These are phyloP conservation scores for Phytopythium chamaehyphon DNA, from an alignment of 352 stramenopile species.

Conservation along the genomic window DNA sequence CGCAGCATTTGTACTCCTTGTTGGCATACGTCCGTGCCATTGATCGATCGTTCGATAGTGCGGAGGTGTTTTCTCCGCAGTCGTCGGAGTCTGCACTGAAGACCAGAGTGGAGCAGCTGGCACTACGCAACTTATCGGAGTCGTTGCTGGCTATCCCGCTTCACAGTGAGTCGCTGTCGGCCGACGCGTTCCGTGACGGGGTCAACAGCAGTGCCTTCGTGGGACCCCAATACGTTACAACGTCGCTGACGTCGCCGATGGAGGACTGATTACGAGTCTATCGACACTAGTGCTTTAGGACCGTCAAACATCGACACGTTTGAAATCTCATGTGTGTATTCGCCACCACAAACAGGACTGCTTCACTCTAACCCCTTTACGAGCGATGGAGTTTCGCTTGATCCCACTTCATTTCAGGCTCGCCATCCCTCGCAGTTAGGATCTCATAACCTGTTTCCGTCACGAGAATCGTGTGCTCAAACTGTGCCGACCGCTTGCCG, in stretches of 20 bases:
- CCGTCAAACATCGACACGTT: too few relatives aligned
- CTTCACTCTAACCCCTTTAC: background rate
- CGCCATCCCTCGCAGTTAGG: conserved; percentile 84
- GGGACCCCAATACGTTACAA: conserved; percentile 1
- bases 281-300: too few relatives aligned
- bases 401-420: conserved; percentile 83
- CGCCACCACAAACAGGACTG: too few relatives aligned
- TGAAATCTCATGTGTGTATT: too few relatives aligned
- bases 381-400: conserved; percentile 56
- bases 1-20: conserved; percentile 53
- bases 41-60: conserved; percentile 60
- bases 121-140: conserved; percentile 55
- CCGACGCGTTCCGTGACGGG: conserved; percentile 4
- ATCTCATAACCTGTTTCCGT: conserved; percentile 96
- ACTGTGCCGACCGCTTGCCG: conserved; percentile 94
- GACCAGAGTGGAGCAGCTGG: conserved; percentile 39
- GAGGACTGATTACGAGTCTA: conserved; percentile 28
- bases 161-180: background rate
- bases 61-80: conserved; percentile 32
- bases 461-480: conserved; percentile 96
- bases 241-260: conserved; percentile 20
- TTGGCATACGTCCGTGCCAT: conserved; percentile 61
- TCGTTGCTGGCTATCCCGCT: conserved; percentile 41
- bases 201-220: conserved; percentile 8
- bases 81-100: conserved; percentile 47